Evolutionary conservation across 192 early-diverging fungal genomes (phyloP).

Genomic region (Rhizophagus prolifer): DNA sequence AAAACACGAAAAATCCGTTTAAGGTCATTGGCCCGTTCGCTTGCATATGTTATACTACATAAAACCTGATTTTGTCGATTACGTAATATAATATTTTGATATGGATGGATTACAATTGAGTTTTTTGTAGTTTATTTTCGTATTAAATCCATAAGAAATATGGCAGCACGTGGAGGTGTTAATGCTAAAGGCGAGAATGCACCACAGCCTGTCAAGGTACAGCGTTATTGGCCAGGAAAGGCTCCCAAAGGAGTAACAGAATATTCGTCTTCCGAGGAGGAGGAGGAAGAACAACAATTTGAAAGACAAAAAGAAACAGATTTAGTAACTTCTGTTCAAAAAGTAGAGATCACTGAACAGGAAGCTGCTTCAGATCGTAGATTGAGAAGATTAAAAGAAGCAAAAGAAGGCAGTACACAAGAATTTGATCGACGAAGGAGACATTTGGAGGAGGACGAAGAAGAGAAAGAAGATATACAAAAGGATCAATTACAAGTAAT

Average conservation of each 20-base stretch:
- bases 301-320: slow-evolving; percentile 34
- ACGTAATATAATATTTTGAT: too few relatives aligned
- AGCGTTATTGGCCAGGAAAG: slow-evolving; percentile 60
- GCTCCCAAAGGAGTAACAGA: slow-evolving; percentile 55
- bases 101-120: too few relatives aligned
- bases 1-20: too few relatives aligned
- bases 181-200: slow-evolving; percentile 34
- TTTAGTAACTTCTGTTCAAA: slow-evolving; percentile 42
- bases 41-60: too few relatives aligned
- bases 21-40: too few relatives aligned
- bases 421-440: slow-evolving; percentile 29
- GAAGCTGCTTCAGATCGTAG: slow-evolving; percentile 44
- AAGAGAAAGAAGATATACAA: slow-evolving; percentile 44
- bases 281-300: slow-evolving; percentile 43
- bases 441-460: slow-evolving; percentile 53
- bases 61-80: too few relatives aligned
- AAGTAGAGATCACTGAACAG: slow-evolving; percentile 46
- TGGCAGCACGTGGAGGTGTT: slow-evolving; percentile 28
- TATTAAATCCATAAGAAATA: not conserved
- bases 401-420: slow-evolving; percentile 28
- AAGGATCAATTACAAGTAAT: slow-evolving; percentile 35
- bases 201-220: slow-evolving; percentile 48
- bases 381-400: slow-evolving; percentile 47
- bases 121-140: not conserved
- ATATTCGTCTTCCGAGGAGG: slow-evolving; percentile 54